phyloP scores from a whole-genome alignment of 805 yeast species.

The Suhomyces xylopsoci region DNA sequence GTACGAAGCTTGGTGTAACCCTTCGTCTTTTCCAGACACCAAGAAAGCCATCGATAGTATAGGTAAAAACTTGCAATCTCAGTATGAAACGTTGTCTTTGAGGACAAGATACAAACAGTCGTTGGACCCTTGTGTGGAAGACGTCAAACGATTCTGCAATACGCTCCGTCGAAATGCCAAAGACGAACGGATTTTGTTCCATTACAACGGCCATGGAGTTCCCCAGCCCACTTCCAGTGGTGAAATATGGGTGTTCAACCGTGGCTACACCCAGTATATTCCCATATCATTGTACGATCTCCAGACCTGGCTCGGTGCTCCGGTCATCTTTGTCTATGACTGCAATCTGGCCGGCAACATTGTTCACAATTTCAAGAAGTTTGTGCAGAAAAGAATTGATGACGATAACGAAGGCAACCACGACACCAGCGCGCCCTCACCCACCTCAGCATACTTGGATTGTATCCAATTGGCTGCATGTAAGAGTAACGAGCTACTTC shows the following conservation, averaged over 20 bases:
- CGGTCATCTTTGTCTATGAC: slow-evolving; percentile 91
- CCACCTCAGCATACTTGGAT: slow-evolving; percentile 69
- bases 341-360: slow-evolving; percentile 94
- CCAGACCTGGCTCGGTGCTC: slow-evolving; percentile 97
- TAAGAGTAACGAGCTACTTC: slow-evolving; percentile 75
- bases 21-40: slow-evolving; percentile 73
- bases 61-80: slow-evolving; percentile 82
- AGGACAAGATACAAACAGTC: slow-evolving; percentile 88
- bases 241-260: slow-evolving; percentile 96
- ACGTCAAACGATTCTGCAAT: slow-evolving; percentile 86
- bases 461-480: slow-evolving; percentile 95
- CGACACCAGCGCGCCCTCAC: slow-evolving; percentile 53
- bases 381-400: slow-evolving; percentile 84
- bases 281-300: slow-evolving; percentile 94
- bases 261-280: slow-evolving; percentile 96
- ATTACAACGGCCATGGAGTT: slow-evolving; percentile 97
- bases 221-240: slow-evolving; percentile 96
- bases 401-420: slow-evolving; percentile 70
- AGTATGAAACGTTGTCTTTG: slow-evolving; percentile 84
- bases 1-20: slow-evolving; percentile 92
- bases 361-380: slow-evolving; percentile 81
- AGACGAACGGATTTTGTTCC: slow-evolving; percentile 89
- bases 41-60: slow-evolving; percentile 89
- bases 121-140: slow-evolving; percentile 93
- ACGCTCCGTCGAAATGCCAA: slow-evolving; percentile 86